Evolutionary conservation across 345 rosid genomes (phyloP).

Genomic region (Eucalyptus tenuipes): DNA sequence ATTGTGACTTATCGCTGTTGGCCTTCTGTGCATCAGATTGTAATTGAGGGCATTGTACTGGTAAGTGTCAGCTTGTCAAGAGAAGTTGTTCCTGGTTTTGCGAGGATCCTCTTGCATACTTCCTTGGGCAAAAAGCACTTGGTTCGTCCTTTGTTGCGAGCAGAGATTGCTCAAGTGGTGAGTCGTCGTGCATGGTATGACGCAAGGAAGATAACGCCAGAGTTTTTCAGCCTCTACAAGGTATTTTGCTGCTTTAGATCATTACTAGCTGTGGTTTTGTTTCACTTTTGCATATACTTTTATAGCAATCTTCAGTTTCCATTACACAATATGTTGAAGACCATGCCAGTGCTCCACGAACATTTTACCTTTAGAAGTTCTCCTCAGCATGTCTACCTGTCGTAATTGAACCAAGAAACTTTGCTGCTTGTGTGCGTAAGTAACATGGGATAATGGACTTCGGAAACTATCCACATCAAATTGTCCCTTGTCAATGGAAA

Average conservation of each 20-base stretch:
- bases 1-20: background rate
- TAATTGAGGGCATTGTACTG: conserved; percentile 58
- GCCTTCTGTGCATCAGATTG: conserved; percentile 24
- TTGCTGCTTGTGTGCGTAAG: background rate
- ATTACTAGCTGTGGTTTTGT: background rate
- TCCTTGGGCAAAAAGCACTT: conserved; percentile 93
- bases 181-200: conserved; percentile 95
- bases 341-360: background rate
- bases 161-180: conserved; percentile 91
- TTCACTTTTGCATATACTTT: background rate
- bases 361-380: background rate
- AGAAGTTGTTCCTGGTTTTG: conserved; percentile 89
- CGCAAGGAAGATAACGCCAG: conserved; percentile 67
- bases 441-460: background rate
- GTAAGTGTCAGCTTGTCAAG: conserved; percentile 77
- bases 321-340: background rate
- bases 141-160: conserved; percentile 73
- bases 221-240: conserved; percentile 79
- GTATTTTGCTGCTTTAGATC: conserved; percentile 7
- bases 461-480: background rate
- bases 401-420: background rate
- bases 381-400: background rate
- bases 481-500: background rate
- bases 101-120: conserved; percentile 78
- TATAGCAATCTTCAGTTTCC: background rate